Evolutionary conservation across 1,284 basidiomycete species (phyloP).

Genomic region (Ganoderma sp.): DNA sequence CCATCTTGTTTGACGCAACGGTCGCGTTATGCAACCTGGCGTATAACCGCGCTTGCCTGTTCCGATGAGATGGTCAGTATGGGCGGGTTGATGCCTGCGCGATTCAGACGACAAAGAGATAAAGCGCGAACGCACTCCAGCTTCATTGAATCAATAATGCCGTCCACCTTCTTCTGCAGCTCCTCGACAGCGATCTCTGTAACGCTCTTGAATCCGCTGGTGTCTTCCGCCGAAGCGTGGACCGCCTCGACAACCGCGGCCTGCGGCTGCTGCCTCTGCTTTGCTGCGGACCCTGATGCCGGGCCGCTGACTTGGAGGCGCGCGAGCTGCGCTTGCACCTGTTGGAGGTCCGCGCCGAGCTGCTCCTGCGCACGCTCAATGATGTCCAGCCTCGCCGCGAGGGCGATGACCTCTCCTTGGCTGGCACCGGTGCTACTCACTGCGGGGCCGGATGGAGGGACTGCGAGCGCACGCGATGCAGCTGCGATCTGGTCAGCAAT

Average conservation of each 20-base stretch:
- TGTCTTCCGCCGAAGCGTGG: slow-evolving; percentile 15
- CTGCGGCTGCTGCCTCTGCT: slow-evolving; percentile 20
- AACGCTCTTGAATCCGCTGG: slow-evolving; percentile 26
- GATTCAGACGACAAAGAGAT: background rate
- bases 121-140: slow-evolving; percentile 41
- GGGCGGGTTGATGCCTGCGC: background rate
- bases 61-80: background rate
- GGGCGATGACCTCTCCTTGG: slow-evolving; percentile 24
- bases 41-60: slow-evolving; percentile 46
- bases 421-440: background rate
- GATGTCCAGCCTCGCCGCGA: slow-evolving; percentile 38
- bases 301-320: slow-evolving; percentile 10
- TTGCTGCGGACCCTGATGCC: background rate
- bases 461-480: slow-evolving; percentile 47
- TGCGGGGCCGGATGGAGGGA: slow-evolving; percentile 28
- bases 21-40: slow-evolving; percentile 44
- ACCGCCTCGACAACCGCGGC: slow-evolving; percentile 26
- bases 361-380: slow-evolving; percentile 41
- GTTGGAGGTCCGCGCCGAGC: slow-evolving; percentile 38
- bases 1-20: slow-evolving; percentile 41
- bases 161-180: slow-evolving; percentile 43
- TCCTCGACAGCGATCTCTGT: slow-evolving; percentile 37
- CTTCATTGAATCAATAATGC: slow-evolving; percentile 40
- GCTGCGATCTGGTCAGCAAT: slow-evolving; percentile 50
- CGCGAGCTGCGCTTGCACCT: slow-evolving; percentile 37